These are phyloP conservation scores for Nakazawaea molendinolei DNA, from an alignment of 805 yeast species.

Conservation along the genomic window DNA sequence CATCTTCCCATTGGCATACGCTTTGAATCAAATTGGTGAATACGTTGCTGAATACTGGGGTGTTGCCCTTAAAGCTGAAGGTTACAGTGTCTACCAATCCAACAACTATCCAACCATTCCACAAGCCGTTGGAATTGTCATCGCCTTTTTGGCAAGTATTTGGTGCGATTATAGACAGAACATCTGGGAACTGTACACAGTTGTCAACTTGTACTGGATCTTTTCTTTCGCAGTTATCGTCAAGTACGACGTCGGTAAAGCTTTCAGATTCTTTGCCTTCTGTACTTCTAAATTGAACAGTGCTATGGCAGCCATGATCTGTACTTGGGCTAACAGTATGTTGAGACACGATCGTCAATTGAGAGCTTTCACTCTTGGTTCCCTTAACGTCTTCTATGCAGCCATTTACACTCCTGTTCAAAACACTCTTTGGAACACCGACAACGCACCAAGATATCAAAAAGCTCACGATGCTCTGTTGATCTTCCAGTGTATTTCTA, in stretches of 20 bases:
- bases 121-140: slow-evolving; percentile 41
- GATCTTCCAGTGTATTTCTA: slow-evolving; percentile 3
- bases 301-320: slow-evolving; percentile 34
- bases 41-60: slow-evolving; percentile 40
- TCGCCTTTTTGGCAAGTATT: slow-evolving; percentile 36
- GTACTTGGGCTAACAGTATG: slow-evolving; percentile 33
- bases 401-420: slow-evolving; percentile 29
- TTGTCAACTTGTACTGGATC: slow-evolving; percentile 35
- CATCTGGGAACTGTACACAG: slow-evolving; percentile 46
- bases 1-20: slow-evolving; percentile 26
- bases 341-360: slow-evolving; percentile 51
- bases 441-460: slow-evolving; percentile 47
- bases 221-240: slow-evolving; percentile 41
- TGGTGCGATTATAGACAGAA: slow-evolving; percentile 37
- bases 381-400: slow-evolving; percentile 51
- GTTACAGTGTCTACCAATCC: slow-evolving; percentile 35
- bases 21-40: slow-evolving; percentile 26
- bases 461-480: slow-evolving; percentile 3
- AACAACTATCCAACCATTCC: slow-evolving; percentile 50
- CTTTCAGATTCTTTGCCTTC: slow-evolving; percentile 35
- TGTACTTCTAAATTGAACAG: slow-evolving; percentile 44
- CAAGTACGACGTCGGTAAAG: slow-evolving; percentile 48
- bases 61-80: slow-evolving; percentile 41
- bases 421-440: slow-evolving; percentile 36
- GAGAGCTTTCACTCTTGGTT: slow-evolving; percentile 56